Evolutionary conservation across 2,329 filamentous ascomycete genomes (phyloP), one percentile per base, ranked within the genome.

Genomic region (Ophiostoma perfectum): DNA sequence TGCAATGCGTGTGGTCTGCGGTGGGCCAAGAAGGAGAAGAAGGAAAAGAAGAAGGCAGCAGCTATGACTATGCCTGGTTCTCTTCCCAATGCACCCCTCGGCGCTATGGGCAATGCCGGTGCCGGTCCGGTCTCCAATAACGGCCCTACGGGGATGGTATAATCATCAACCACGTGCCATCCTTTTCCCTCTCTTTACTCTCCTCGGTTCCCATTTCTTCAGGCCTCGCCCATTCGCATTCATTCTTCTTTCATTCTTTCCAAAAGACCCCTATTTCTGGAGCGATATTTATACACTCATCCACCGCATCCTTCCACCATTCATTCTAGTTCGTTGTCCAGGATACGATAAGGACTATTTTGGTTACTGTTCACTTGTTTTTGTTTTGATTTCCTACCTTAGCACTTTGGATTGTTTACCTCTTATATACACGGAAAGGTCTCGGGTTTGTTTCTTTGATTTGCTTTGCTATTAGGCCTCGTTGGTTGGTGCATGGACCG

Each of bases 1-100:
- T 98, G 94, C 79, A 98, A 98, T 80, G 94, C 94, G 7, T 98
- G 94, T 76, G 94, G 94, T 49, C 80, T 90, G 42, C 82, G 88
- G 66, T 90, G 88, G 88, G 87, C 88, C 16, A 88, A 91, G 85
- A 93, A 91, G 76, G 91, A 95, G 76, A 95, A 95, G 82, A 94
- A 92, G 75, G 70, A 69, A 27, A 79, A 77, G 66, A 72, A 60
- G 27, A 55, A 69, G 38, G 76, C 73, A 68, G 72, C 73, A 36
- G 74, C 68, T 36, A 49, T 62, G 47, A 39, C 38, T 16, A 39
- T 55, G 49, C n/a, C 49, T 11, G 49, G 49, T 9, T 5, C n/a
- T 55, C 6, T 55, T 55, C n/a, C 49, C 49, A 18, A 18, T 12
- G 42, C 42, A 12, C 42, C 42, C 9, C 42, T 12, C 14, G 42